Percentiles rank a stretch among this genome's conserved stretches.
Evolutionary conservation across 2,329 filamentous ascomycete species (phyloP).

Genomic region (Ascocoryne sarcoides): DNA sequence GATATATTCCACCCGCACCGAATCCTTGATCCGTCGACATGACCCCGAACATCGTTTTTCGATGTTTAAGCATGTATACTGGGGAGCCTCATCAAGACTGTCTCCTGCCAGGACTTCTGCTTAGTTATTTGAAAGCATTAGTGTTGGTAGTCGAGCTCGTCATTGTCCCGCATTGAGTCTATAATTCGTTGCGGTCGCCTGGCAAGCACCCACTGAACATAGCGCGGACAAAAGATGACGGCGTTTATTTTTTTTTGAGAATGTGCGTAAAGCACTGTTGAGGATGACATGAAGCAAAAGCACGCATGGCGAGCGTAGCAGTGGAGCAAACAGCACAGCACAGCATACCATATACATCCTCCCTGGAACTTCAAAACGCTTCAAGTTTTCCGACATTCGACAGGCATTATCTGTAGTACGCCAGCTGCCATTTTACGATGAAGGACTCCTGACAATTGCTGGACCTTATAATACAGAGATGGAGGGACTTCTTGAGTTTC

Average conservation of each 20-base stretch:
- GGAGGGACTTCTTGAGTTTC: too few species aligned
- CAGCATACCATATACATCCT: conserved; percentile 6
- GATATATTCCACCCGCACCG: conserved; percentile 46
- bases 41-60: conserved; percentile 15
- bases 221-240: conserved; percentile 28
- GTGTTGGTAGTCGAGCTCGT: conserved; percentile 50
- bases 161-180: conserved; percentile 40
- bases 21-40: conserved; percentile 22
- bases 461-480: too few species aligned
- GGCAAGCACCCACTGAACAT: conserved; percentile 40
- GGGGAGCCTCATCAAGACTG: conserved; percentile 21
- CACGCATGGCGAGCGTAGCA: conserved; percentile 43
- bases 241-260: conserved; percentile 11
- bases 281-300: background rate
- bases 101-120: conserved; percentile 34
- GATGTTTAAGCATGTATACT: conserved; percentile 15
- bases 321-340: conserved; percentile 35
- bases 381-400: too few species aligned
- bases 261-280: too few species aligned
- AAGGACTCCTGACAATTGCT: too few species aligned
- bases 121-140: conserved; percentile 27
- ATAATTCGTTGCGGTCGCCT: conserved; percentile 38
- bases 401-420: too few species aligned
- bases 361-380: too few species aligned
- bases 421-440: too few species aligned